phyloP scores from a whole-genome alignment of 2,329 filamentous ascomycete species.

The Cryphonectria carpinicola region DNA sequence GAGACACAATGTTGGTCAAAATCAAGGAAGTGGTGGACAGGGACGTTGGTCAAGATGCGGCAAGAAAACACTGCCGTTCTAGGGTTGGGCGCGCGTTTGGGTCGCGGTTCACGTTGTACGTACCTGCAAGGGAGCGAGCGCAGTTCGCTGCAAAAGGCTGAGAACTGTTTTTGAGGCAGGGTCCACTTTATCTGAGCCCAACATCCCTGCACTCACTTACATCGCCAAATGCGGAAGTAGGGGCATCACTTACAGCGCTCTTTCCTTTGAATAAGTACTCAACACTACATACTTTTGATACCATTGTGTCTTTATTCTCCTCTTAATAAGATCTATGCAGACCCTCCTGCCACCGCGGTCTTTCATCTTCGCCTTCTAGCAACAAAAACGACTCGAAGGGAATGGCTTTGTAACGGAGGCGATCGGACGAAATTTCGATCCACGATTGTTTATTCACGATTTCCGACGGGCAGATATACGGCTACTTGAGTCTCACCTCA shows the following conservation, averaged over 20 bases:
- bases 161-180: conserved; percentile 8
- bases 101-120: conserved; percentile 25
- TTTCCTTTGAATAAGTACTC: conserved; percentile 5
- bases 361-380: background rate
- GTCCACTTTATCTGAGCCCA: background rate
- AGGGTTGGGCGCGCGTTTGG: conserved; percentile 25
- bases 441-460: background rate
- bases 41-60: background rate
- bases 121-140: conserved; percentile 24
- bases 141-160: conserved; percentile 3
- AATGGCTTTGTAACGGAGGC: background rate
- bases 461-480: background rate
- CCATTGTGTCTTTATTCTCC: background rate
- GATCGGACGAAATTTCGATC: background rate
- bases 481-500: background rate
- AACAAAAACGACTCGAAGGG: background rate
- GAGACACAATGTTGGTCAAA: background rate
- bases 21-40: conserved; percentile 7
- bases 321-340: background rate
- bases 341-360: background rate
- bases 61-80: conserved; percentile 23
- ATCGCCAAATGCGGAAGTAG: conserved; percentile 17
- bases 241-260: background rate
- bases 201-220: conserved; percentile 12
- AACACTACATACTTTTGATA: background rate